Evolutionary conservation across 345 rosid species (phyloP).

Genomic region (Linum tenue): DNA sequence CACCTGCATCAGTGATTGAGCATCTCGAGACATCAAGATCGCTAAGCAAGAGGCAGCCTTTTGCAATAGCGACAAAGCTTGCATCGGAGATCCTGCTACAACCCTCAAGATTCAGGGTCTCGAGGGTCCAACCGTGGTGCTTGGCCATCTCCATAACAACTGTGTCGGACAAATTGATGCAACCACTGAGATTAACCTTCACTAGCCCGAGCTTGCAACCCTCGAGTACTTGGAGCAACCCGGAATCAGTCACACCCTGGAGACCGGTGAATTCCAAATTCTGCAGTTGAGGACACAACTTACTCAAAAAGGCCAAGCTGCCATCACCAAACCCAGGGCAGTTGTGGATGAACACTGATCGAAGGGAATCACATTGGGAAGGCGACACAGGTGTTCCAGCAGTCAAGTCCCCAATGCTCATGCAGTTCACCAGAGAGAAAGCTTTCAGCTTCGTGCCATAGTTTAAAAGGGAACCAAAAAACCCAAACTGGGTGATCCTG

Average conservation of each 20-base stretch:
- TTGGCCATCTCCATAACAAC: conserved; percentile 33
- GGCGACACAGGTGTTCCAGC: conserved; percentile 22
- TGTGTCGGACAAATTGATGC: conserved; percentile 50
- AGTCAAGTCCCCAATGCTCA: conserved; percentile 52
- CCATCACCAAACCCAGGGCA: conserved; percentile 86
- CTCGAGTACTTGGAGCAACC: conserved; percentile 45
- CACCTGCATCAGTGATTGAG: conserved; percentile 43
- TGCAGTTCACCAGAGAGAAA: conserved; percentile 56
- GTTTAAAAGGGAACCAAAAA: conserved; percentile 63
- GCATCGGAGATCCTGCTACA: conserved; percentile 61
- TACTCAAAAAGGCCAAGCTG: conserved; percentile 55
- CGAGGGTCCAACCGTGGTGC: conserved; percentile 53
- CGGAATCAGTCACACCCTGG: conserved; percentile 58
- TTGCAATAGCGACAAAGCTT: conserved; percentile 48
- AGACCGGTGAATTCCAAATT: conserved; percentile 62
- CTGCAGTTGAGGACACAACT: conserved; percentile 66
- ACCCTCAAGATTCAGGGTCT: conserved; percentile 50
- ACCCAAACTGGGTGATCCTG: conserved; percentile 80
- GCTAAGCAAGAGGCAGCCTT: conserved; percentile 40
- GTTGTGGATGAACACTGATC: conserved; percentile 49
- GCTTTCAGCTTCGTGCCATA: conserved; percentile 65
- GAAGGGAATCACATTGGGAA: conserved; percentile 43
- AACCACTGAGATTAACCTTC: conserved; percentile 49
- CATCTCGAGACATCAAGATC: conserved; percentile 60
- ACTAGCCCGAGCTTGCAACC: conserved; percentile 45